Base-by-base conservation (phyloP, 106 monocot genomes). In the Dioscorea zingiberensis region DNA sequence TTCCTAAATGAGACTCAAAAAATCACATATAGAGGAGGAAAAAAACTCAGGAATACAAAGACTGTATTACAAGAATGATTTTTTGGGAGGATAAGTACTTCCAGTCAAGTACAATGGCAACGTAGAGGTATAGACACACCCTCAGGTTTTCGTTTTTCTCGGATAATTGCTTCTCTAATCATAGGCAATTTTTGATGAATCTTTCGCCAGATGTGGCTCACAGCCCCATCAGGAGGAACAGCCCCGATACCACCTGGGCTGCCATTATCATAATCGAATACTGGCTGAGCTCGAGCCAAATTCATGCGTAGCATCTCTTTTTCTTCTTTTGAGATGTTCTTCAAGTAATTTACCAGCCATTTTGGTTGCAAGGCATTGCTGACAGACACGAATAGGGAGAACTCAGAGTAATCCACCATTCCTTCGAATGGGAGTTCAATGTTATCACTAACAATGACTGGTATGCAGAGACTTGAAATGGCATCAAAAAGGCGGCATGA, bases 381-480 rank as follows among this genome's bases (percentile, higher is more conserved):
- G 22, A 82, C 89, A 0, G 93, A 83, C 1, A 93, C 80, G 48
- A 87, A 99, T 59, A 99, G 47, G 0, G 86, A 70, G 60, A 99
- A 89, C 3, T 82, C 71, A 14, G 84, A 68, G 73, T 93, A 99
- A 69, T 99, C 92, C 6, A 93, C n/a, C 68, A 84, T 82, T 44
- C 98, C 98, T 72, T 99, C 93, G 51, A 99, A 99, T 17, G 98
- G 98, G 28, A 99, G 98, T 66, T 86, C 92, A 25, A 99, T 87
- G 49, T 80, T 61, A 59, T 99, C 93, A 47, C 92, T 93, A 25
- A 93, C 71, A 2, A 93, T 80, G 21, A 99, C 89, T 0, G 98
- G 98, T 59, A 99, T 93, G 55, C 98, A 99, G 19, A 99, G 86
- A 57, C 98, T 99, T 17, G 63, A 16, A 63, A 99, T 47, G 8